Conservation (phyloP, 2,329 filamentous ascomycete species). For the Microdochium bolleyi region DNA sequence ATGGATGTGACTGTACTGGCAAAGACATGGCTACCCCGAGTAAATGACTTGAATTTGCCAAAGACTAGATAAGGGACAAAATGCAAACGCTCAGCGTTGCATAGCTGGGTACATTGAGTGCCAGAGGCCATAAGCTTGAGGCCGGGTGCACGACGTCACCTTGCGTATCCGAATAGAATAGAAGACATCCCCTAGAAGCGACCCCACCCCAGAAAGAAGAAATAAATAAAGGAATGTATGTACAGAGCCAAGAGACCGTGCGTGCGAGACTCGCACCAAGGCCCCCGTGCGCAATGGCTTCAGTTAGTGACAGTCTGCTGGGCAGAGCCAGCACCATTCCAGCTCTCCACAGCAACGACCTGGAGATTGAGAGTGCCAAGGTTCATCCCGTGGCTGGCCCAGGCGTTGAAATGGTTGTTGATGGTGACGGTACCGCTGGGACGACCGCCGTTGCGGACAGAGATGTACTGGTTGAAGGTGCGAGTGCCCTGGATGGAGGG, state of each 20-base stretch:
- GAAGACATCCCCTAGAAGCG: background rate
- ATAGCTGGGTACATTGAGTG: background rate
- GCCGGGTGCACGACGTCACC: background rate
- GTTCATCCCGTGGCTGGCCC: constrained; percentile 15
- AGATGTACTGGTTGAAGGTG: constrained; percentile 43
- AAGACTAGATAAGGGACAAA: background rate
- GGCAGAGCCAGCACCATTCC: constrained; percentile 38
- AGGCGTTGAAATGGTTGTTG: constrained; percentile 21
- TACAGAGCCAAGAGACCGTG: background rate
- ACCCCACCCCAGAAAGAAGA: too few relatives aligned
- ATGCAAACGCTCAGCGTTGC: background rate
- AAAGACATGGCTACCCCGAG: background rate
- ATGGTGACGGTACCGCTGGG: constrained; percentile 26
- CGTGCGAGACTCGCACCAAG: background rate
- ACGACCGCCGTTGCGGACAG: constrained; percentile 38
- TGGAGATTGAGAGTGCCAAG: constrained; percentile 21
- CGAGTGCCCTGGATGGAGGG: constrained; percentile 34
- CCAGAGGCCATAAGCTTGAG: background rate
- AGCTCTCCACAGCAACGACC: constrained; percentile 25
- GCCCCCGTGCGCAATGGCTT: background rate
- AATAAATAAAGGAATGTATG: background rate
- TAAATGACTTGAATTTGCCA: background rate
- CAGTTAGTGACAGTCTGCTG: constrained; percentile 15
- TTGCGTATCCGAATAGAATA: background rate
- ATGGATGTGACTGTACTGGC: too few relatives aligned